Evolutionary conservation across 257 asterid species (phyloP).

Genomic region (Plectranthus barbatus): DNA sequence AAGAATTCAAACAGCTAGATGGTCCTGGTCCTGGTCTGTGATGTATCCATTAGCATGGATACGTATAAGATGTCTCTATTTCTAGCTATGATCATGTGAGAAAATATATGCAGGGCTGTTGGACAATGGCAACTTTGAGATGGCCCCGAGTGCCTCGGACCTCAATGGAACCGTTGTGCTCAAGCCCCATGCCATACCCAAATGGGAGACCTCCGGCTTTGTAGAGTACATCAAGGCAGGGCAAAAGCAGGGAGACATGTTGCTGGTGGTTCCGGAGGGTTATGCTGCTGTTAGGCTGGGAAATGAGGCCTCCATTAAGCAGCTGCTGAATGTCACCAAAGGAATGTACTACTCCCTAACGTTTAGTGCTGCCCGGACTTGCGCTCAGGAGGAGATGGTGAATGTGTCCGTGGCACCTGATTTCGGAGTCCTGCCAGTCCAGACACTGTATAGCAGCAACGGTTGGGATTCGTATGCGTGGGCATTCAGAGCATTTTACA

Average conservation of each 20-base stretch:
- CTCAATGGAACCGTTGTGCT: conserved; percentile 66
- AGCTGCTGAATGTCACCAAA: conserved; percentile 43
- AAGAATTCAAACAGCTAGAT: not conserved
- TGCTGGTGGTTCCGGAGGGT: conserved; percentile 89
- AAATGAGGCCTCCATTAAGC: conserved; percentile 87
- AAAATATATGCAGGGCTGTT: conserved; percentile 45
- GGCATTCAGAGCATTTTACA: conserved; percentile 52
- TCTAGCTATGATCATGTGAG: not conserved
- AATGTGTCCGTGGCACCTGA: conserved; percentile 80
- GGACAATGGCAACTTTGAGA: conserved; percentile 87
- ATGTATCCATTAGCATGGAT: conserved; percentile 16
- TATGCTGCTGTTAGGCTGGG: conserved; percentile 84
- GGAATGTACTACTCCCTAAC: conserved; percentile 84
- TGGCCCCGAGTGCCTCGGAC: conserved; percentile 38
- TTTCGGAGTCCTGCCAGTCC: conserved; percentile 70
- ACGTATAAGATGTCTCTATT: not conserved
- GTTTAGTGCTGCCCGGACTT: conserved; percentile 86
- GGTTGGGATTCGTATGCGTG: conserved; percentile 97
- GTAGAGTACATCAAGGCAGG: conserved; percentile 92
- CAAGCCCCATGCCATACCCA: conserved; percentile 56
- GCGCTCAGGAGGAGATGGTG: conserved; percentile 81
- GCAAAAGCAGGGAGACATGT: conserved; percentile 96
- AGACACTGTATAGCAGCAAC: conserved; percentile 74
- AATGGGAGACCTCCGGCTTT: conserved; percentile 68
- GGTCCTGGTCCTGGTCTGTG: conserved; percentile 27